Evolutionary conservation across 164 flowering plant genomes (phyloP), one percentile per base, ranked within the genome.

Genomic region (Cinnamomum chago): DNA sequence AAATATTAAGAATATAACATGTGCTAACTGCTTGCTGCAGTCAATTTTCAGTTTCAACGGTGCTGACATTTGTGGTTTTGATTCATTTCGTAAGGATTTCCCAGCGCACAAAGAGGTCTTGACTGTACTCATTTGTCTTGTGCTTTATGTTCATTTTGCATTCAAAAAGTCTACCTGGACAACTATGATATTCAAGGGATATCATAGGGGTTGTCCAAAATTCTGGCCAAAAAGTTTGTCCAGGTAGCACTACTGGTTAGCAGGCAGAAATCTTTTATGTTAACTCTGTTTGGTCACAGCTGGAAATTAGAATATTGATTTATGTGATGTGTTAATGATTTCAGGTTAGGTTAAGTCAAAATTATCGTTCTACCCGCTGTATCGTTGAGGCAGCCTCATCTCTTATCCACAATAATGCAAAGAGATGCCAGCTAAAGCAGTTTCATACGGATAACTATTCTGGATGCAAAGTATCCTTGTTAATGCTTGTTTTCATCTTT

Each of bases 1-100:
- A 15, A 55, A 55, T 17, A 14, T 3, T 17, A 3, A 55, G 2
- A 55, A 55, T 55, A 24, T 72, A n/a, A 62, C 17, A 76, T 11
- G 20, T 73, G 75, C 18, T 65, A 47, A 47, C 65, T 73, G 40
- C 70, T 77, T 79, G 3, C 65, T 84, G 86, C 92, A 95, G 98
- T 95, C 98, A 40, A 95, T 95, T 80, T 95, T 92, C 82, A 89
- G 98, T 84, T 95, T 95, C 81, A 95, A 91, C 81, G 98, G 98
- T 70, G 97, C 98, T 75, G 91, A 95, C 58, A 75, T 82, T 71
- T 88, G 89, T 74, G 98, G 98, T 47, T 95, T 95, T 82, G 89
- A 88, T 82, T 92, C 97, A 58, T 95, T 95, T 75, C 94, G 97
- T 25, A 83, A 79, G 78, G 97, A 95, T 83, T 95, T 90, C 80